These are phyloP conservation scores for Claviceps purpurea DNA, from an alignment of 2,329 filamentous ascomycete species.

Conservation along the genomic window DNA sequence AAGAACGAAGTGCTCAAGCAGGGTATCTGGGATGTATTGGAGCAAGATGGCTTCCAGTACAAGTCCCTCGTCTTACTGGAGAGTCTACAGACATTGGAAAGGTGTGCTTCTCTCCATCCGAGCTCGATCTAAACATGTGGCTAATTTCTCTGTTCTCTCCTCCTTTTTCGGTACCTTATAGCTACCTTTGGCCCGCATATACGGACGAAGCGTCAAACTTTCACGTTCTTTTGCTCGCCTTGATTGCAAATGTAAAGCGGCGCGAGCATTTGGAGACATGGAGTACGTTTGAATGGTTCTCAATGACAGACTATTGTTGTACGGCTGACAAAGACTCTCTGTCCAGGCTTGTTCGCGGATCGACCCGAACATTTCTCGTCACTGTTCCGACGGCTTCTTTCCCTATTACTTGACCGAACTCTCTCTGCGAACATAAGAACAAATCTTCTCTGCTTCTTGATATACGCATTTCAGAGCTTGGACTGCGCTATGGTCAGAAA, in stretches of 20 bases:
- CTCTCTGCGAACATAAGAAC: slow-evolving; percentile 55
- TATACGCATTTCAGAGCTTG: slow-evolving; percentile 83
- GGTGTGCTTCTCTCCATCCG: slow-evolving; percentile 26
- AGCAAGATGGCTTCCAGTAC: slow-evolving; percentile 65
- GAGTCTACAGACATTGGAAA: slow-evolving; percentile 80
- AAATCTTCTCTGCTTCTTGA: slow-evolving; percentile 80
- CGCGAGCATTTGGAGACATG: slow-evolving; percentile 79
- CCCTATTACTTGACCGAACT: slow-evolving; percentile 65
- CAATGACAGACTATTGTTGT: slow-evolving; percentile 1
- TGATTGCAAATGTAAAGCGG: slow-evolving; percentile 79
- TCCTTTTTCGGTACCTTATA: slow-evolving; percentile 16
- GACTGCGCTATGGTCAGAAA: slow-evolving; percentile 83
- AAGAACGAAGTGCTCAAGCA: slow-evolving; percentile 77
- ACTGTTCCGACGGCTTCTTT: slow-evolving; percentile 80
- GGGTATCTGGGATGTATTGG: slow-evolving; percentile 78
- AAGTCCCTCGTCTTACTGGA: slow-evolving; percentile 73
- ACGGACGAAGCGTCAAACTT: slow-evolving; percentile 79
- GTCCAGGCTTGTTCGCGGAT: slow-evolving; percentile 57
- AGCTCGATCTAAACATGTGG: not conserved
- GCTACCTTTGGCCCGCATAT: slow-evolving; percentile 92
- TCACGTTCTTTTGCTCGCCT: slow-evolving; percentile 73
- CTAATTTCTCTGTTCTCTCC: not conserved
- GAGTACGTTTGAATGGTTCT: slow-evolving; percentile 37
- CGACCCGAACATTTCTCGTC: slow-evolving; percentile 71
- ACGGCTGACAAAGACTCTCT: slow-evolving; percentile 7